A percentile compares a stretch with the other conserved stretches of the same genome.
Conservation (phyloP, 148 eudicot genomes). For the Agrostemma githago region DNA sequence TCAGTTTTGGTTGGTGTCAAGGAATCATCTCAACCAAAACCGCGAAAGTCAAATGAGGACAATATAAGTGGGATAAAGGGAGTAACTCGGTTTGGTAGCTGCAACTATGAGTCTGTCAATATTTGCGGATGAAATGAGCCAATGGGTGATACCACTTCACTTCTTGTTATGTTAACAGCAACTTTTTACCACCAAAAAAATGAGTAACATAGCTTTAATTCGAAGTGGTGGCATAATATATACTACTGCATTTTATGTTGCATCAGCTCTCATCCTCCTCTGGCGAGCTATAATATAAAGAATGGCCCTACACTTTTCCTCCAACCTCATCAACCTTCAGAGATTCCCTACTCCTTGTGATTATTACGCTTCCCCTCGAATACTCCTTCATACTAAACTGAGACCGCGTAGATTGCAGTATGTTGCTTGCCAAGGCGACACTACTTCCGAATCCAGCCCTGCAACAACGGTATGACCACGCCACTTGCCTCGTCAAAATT, state of each 20-base stretch:
- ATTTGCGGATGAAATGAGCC: no score
- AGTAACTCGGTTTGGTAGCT: background rate
- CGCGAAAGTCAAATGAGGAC: no score
- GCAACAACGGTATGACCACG: slow-evolving; percentile 17
- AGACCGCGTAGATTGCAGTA: slow-evolving; percentile 18
- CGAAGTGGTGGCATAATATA: background rate
- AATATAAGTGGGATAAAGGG: background rate
- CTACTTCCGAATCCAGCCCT: slow-evolving; percentile 21
- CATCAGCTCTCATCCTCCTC: no score
- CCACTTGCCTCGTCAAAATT: background rate
- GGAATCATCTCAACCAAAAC: no score
- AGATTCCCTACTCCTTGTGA: slow-evolving; percentile 2
- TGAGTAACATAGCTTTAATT: no score
- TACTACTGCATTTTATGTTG: background rate
- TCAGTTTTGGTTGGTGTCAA: no score
- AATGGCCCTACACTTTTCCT: slow-evolving; percentile 24
- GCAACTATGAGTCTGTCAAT: no score
- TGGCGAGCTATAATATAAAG: background rate
- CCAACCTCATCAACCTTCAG: slow-evolving; percentile 14
- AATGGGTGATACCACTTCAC: no score
- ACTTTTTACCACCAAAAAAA: no score
- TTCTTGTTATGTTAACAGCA: no score
- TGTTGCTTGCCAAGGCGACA: slow-evolving; percentile 26
- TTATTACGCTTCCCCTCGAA: background rate
- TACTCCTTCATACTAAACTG: slow-evolving; percentile 8